Evolutionary conservation across 192 early-diverging fungal species (phyloP).

Genomic region (Chytriomyces sp.): DNA sequence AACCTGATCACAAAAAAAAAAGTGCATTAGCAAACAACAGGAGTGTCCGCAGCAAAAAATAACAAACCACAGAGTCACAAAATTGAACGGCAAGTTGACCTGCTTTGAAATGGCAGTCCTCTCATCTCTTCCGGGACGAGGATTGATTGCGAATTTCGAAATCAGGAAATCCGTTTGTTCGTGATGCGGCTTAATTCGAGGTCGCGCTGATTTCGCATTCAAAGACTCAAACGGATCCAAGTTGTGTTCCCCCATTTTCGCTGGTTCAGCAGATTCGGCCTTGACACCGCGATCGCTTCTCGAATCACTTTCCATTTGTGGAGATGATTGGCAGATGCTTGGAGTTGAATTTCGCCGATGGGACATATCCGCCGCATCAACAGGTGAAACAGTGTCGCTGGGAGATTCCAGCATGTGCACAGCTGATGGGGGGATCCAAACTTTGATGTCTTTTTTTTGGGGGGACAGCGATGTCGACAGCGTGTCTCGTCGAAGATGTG

Average conservation of each 20-base stretch:
- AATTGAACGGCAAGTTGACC: conserved; percentile 5
- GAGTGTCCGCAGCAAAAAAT: background rate
- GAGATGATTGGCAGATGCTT: too few relatives aligned
- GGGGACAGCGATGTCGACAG: background rate
- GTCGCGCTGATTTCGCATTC: background rate
- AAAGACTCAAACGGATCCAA: too few relatives aligned
- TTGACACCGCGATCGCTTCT: too few relatives aligned
- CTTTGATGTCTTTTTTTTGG: background rate
- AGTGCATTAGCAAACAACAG: background rate
- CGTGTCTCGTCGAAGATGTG: background rate
- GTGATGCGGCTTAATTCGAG: conserved; percentile 12
- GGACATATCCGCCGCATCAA: too few relatives aligned
- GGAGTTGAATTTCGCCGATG: too few relatives aligned
- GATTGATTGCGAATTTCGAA: background rate
- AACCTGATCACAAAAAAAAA: conserved; percentile 2
- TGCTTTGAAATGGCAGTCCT: background rate
- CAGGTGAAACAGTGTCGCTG: background rate
- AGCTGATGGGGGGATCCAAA: background rate
- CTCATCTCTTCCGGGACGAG: background rate
- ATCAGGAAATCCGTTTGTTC: conserved; percentile 15
- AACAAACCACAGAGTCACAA: conserved; percentile 21
- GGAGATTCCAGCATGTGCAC: background rate
- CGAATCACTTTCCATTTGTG: too few relatives aligned
- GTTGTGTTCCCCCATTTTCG: too few relatives aligned
- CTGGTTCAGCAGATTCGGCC: too few relatives aligned